Conservation (phyloP, 257 asterid species). For the Mitragyna speciosa region DNA sequence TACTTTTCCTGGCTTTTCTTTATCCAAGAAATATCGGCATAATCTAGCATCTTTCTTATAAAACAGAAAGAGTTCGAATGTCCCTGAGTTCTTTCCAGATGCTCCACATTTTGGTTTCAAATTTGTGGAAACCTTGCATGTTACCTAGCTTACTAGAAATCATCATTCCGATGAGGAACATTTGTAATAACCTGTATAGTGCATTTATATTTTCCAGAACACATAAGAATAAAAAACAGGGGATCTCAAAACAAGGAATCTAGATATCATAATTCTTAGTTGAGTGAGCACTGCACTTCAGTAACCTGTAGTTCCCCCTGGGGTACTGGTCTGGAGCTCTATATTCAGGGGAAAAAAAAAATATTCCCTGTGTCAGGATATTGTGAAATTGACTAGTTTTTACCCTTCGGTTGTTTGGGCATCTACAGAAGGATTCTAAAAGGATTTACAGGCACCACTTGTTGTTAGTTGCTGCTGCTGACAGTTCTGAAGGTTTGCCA, state of each 20-base stretch:
- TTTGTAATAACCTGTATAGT: not conserved
- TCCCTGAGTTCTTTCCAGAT: no score
- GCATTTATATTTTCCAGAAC: not conserved
- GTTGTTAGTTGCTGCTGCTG: constrained; percentile 83
- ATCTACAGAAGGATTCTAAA: constrained; percentile 46
- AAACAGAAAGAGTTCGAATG: no score
- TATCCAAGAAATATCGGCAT: no score
- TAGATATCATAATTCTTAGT: not conserved
- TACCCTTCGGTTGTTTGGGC: constrained; percentile 26
- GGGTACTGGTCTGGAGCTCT: not conserved
- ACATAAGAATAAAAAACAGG: not conserved
- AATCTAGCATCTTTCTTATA: no score
- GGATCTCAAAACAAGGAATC: not conserved
- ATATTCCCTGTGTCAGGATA: not conserved
- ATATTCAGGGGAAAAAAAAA: no score
- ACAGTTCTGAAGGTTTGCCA: constrained; percentile 83
- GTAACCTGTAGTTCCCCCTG: no score
- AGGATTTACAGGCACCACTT: constrained; percentile 58
- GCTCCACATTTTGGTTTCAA: not conserved
- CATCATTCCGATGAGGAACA: not conserved
- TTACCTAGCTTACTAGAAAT: not conserved
- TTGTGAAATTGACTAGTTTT: not conserved
- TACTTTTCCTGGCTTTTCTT: no score
- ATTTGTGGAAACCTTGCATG: not conserved
- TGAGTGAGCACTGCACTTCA: not conserved